Conservation (phyloP, 129 eudicot species). For the Apium graveolens region DNA sequence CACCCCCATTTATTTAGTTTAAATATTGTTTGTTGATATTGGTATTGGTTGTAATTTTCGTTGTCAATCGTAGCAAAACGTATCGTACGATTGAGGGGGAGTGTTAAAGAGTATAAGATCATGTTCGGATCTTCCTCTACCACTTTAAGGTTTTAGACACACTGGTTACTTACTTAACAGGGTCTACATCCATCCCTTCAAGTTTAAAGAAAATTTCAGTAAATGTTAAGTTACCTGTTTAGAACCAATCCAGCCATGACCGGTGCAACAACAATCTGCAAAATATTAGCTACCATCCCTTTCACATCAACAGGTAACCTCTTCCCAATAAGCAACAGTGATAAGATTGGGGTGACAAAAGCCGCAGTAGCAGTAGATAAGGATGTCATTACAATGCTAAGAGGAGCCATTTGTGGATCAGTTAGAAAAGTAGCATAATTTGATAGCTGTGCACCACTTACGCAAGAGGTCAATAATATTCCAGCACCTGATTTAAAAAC, state of each 20-base stretch:
- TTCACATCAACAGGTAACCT: conserved; percentile 89
- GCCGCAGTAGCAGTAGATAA: conserved; percentile 88
- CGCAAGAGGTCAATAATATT: conserved; percentile 87
- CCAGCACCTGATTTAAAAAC: conserved; percentile 68
- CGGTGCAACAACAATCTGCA: conserved; percentile 92
- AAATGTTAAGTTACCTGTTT: conserved; percentile 42
- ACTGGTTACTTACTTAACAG: no score
- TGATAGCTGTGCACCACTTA: conserved; percentile 97
- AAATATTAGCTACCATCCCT: conserved; percentile 86
- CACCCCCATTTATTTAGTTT: no score
- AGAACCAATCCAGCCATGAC: conserved; percentile 83
- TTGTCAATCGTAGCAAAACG: no score
- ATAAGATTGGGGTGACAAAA: conserved; percentile 75
- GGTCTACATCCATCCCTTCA: not conserved
- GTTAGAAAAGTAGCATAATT: conserved; percentile 91
- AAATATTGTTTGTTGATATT: no score
- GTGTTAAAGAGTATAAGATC: no score
- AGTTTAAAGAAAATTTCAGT: not conserved
- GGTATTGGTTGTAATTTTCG: no score
- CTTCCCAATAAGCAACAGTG: conserved; percentile 81
- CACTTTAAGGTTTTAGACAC: no score
- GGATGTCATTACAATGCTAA: conserved; percentile 97
- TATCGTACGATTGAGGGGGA: no score
- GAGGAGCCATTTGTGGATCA: conserved; percentile 88
- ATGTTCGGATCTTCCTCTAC: no score